phyloP scores from a whole-genome alignment of 176 grass and related monocot genomes.

The Ensete ventricosum region DNA sequence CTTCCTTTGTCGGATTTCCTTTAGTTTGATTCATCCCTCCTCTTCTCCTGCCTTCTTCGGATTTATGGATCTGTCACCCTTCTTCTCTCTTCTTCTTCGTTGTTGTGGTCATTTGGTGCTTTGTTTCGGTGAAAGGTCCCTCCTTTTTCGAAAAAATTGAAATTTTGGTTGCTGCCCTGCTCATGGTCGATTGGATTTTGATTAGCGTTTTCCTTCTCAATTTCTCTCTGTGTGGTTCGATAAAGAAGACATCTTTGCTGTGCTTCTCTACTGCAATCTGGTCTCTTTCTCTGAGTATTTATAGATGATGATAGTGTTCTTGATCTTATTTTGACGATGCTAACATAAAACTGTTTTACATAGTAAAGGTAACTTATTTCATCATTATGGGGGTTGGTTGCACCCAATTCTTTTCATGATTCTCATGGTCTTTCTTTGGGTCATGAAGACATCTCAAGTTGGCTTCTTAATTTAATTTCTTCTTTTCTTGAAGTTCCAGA shows the following conservation, averaged over 20 bases:
- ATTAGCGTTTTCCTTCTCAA: not conserved
- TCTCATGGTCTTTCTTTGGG: not conserved
- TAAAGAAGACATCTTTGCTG: conserved; percentile 6
- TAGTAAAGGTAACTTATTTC: not conserved
- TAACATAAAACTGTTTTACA: not conserved
- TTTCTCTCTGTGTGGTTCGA: not conserved
- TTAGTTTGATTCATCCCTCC: conserved; percentile 8
- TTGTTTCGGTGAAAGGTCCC: not conserved
- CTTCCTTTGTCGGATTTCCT: not conserved
- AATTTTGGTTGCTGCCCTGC: conserved; percentile 15
- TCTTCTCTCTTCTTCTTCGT: not conserved
- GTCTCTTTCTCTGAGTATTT: not conserved
- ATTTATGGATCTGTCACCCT: not conserved
- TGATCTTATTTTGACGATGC: not conserved
- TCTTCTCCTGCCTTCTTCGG: conserved; percentile 2
- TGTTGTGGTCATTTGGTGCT: not conserved
- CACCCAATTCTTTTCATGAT: not conserved
- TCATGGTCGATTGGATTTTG: not conserved
- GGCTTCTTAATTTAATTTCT: not conserved
- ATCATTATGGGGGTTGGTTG: not conserved
- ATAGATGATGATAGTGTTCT: not conserved
- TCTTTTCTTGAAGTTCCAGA: not conserved
- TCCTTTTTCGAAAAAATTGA: not conserved
- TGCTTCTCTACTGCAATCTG: conserved; percentile 4
- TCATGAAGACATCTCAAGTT: conserved; percentile 3